Conservation (phyloP, 2,329 filamentous ascomycete species). For the Chrysoporthe austroafricana region DNA sequence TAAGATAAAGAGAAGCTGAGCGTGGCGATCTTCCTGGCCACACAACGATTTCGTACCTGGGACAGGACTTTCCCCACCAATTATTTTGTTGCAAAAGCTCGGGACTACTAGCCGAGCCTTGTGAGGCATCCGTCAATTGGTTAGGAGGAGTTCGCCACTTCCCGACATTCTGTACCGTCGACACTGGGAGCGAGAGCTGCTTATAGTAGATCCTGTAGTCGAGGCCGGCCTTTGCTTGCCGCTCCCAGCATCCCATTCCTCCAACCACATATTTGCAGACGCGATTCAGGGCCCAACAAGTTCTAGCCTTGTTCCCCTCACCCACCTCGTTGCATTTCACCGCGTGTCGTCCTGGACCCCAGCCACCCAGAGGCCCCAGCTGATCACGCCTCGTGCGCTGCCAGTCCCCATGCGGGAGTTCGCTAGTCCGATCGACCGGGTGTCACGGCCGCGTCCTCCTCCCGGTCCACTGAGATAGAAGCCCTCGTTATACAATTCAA, state of each 20-base stretch:
- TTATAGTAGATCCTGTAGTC: not conserved
- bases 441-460: not conserved
- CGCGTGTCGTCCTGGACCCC: not conserved
- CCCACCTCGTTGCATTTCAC: not conserved
- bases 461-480: not conserved
- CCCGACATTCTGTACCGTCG: too few species aligned
- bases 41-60: too few species aligned
- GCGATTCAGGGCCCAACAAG: not conserved
- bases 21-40: too few species aligned
- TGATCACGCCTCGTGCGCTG: conserved; percentile 6
- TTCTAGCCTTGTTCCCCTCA: not conserved
- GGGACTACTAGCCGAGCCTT: too few species aligned
- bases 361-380: not conserved
- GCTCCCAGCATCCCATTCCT: not conserved
- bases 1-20: too few species aligned
- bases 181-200: too few species aligned
- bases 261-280: not conserved
- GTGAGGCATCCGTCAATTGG: too few species aligned
- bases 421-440: not conserved
- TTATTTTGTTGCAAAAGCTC: too few species aligned
- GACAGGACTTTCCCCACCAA: too few species aligned
- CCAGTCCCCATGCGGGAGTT: not conserved
- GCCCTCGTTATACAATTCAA: not conserved
- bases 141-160: too few species aligned
- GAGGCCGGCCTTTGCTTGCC: not conserved